A percentile compares a stretch with the other conserved stretches of the same genome.
phyloP scores from a whole-genome alignment of 257 asterid species.

The Solanum lignicaule region DNA sequence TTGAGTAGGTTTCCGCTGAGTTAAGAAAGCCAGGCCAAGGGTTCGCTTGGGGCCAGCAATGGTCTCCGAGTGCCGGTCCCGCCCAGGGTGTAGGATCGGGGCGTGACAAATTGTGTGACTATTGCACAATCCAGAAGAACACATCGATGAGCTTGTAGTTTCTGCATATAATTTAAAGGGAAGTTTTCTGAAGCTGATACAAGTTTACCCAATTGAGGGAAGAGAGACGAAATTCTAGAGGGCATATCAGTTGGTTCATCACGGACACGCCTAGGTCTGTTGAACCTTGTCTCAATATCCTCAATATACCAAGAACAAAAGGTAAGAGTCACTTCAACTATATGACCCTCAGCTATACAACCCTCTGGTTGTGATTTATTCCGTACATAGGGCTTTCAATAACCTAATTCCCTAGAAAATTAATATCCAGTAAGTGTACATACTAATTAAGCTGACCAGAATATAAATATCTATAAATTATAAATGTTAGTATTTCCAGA shows the following conservation, averaged over 20 bases:
- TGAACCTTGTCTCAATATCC: neutral
- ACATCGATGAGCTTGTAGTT: neutral
- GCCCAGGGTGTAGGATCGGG: too few relatives aligned
- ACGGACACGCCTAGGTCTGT: neutral
- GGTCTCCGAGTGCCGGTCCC: too few relatives aligned
- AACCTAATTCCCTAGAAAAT: too few relatives aligned
- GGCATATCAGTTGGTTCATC: neutral
- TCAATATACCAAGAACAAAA: too few relatives aligned
- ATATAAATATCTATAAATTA: neutral
- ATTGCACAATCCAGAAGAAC: neutral
- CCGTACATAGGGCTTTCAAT: neutral
- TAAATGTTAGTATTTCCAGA: neutral
- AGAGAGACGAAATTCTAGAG: neutral
- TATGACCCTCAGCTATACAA: neutral
- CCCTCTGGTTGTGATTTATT: neutral
- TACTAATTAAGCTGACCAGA: neutral
- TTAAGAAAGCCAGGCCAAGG: too few relatives aligned
- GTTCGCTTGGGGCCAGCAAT: too few relatives aligned
- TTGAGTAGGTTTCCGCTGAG: too few relatives aligned
- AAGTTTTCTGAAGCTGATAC: neutral
- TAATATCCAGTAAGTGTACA: neutral
- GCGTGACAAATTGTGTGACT: too few relatives aligned
- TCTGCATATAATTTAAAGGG: neutral
- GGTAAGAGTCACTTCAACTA: neutral
- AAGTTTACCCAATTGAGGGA: neutral